Evolutionary conservation across 306 rosid genomes (phyloP).

Genomic region (Coriaria nepalensis): DNA sequence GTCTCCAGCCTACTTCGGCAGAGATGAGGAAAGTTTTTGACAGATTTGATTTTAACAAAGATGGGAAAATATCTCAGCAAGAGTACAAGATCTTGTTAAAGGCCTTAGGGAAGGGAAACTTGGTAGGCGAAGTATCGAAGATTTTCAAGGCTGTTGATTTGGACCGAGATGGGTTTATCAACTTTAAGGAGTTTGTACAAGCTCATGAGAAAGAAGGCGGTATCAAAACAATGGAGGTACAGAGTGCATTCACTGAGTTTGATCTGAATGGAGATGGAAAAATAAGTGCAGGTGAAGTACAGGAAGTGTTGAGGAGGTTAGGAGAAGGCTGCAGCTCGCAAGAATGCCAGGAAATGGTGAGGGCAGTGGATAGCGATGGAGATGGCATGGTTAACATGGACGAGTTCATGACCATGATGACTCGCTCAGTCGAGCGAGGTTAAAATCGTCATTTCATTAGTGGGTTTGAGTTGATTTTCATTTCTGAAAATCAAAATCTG

Average conservation of each 20-base stretch:
- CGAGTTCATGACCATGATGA: slow-evolving; percentile 82
- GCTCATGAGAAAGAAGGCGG: slow-evolving; percentile 60
- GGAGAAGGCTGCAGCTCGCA: slow-evolving; percentile 65
- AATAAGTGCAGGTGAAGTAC: slow-evolving; percentile 71
- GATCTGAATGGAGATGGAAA: slow-evolving; percentile 74
- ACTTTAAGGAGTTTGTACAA: slow-evolving; percentile 62
- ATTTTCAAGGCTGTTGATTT: slow-evolving; percentile 58
- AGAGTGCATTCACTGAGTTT: slow-evolving; percentile 42
- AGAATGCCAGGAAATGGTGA: slow-evolving; percentile 63
- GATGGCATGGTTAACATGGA: slow-evolving; percentile 77
- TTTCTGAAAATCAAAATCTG: too few species aligned
- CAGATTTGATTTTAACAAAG: slow-evolving; percentile 58
- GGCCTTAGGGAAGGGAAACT: slow-evolving; percentile 43
- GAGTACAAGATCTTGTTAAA: slow-evolving; percentile 51
- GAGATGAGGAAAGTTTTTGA: slow-evolving; percentile 78
- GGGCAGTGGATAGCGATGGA: slow-evolving; percentile 61
- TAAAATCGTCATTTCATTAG: too few species aligned
- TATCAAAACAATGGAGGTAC: slow-evolving; percentile 37
- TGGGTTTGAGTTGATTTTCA: too few species aligned
- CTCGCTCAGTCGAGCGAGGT: slow-evolving; percentile 22
- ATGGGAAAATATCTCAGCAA: slow-evolving; percentile 60
- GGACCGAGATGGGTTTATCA: slow-evolving; percentile 75
- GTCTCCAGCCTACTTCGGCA: slow-evolving; percentile 40
- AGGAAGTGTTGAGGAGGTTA: slow-evolving; percentile 40
- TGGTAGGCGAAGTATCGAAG: slow-evolving; percentile 37